These are phyloP conservation scores for Globisporangium uncinulatum DNA, from an alignment of 352 stramenopile genomes.

Conservation along the genomic window DNA sequence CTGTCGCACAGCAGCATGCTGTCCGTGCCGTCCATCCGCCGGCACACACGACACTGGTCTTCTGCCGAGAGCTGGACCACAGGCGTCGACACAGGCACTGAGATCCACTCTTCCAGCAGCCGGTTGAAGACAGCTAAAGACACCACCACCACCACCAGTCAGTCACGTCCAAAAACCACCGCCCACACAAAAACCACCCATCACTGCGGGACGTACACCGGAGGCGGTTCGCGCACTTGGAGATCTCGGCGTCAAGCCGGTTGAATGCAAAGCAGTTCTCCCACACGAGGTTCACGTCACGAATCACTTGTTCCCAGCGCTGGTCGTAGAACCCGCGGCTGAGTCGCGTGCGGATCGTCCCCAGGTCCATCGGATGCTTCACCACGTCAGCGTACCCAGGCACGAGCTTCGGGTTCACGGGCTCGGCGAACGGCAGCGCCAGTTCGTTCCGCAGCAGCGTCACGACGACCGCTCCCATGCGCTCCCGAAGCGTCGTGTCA, in stretches of 20 bases:
- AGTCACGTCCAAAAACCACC: background rate
- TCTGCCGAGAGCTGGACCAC: conserved; percentile 50
- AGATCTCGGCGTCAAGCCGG: conserved; percentile 71
- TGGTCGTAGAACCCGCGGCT: conserved; percentile 52
- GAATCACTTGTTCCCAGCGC: conserved; percentile 43
- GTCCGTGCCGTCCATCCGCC: conserved; percentile 56
- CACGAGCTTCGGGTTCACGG: conserved; percentile 63
- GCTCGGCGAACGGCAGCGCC: conserved; percentile 55
- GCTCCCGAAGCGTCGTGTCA: conserved; percentile 45
- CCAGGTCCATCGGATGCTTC: conserved; percentile 89
- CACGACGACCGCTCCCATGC: conserved; percentile 57
- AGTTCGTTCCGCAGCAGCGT: conserved; percentile 64
- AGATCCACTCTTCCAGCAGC: conserved; percentile 75
- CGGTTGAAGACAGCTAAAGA: conserved; percentile 66
- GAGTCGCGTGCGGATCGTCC: conserved; percentile 84
- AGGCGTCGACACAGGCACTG: conserved; percentile 42
- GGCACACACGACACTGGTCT: conserved; percentile 64
- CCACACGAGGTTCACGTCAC: conserved; percentile 76
- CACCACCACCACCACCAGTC: background rate
- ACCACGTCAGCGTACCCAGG: conserved; percentile 68
- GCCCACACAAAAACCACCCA: background rate
- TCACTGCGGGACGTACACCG: conserved; percentile 46
- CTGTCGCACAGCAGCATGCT: conserved; percentile 82
- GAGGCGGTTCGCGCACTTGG: conserved; percentile 66
- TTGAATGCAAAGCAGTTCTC: conserved; percentile 86